phyloP scores from a whole-genome alignment of 441 rosid genomes.

The Euphorbia celastroides region DNA sequence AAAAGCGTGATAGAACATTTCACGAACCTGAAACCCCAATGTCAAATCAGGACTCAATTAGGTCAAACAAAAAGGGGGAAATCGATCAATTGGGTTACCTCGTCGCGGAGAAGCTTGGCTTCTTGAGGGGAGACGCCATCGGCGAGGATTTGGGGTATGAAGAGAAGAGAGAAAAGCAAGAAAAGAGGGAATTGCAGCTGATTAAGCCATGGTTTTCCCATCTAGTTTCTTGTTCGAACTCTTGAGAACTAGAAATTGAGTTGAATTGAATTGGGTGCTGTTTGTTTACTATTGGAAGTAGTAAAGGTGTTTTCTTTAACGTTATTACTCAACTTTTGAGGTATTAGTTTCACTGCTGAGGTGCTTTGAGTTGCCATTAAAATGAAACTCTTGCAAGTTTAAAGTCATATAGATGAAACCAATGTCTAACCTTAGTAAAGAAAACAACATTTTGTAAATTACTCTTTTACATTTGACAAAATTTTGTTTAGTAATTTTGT shows the following conservation, averaged over 20 bases:
- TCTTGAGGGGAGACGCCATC: constrained; percentile 71
- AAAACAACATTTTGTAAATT: too few species aligned
- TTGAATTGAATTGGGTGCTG: too few species aligned
- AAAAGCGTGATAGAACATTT: constrained; percentile 97
- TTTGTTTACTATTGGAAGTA: neutral
- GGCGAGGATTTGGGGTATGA: constrained; percentile 32
- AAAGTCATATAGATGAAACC: too few species aligned
- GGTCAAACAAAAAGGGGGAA: neutral
- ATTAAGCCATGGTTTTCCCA: constrained; percentile 13
- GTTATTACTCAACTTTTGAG: neutral
- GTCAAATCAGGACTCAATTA: neutral
- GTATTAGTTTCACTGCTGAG: too few species aligned
- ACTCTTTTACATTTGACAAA: too few species aligned
- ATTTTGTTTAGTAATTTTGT: too few species aligned
- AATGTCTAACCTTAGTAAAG: too few species aligned
- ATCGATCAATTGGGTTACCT: constrained; percentile 37
- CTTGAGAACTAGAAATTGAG: neutral
- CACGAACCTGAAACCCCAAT: constrained; percentile 79
- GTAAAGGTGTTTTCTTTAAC: neutral
- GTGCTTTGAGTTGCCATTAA: constrained; percentile 2
- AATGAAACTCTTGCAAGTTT: too few species aligned
- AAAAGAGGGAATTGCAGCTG: constrained; percentile 13
- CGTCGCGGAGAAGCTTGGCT: constrained; percentile 87
- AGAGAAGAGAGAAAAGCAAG: constrained; percentile 21
- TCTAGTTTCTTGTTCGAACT: neutral